These are phyloP conservation scores for Cupressus sempervirens DNA, from an alignment of 75 land plant genomes.

Conservation along the genomic window DNA sequence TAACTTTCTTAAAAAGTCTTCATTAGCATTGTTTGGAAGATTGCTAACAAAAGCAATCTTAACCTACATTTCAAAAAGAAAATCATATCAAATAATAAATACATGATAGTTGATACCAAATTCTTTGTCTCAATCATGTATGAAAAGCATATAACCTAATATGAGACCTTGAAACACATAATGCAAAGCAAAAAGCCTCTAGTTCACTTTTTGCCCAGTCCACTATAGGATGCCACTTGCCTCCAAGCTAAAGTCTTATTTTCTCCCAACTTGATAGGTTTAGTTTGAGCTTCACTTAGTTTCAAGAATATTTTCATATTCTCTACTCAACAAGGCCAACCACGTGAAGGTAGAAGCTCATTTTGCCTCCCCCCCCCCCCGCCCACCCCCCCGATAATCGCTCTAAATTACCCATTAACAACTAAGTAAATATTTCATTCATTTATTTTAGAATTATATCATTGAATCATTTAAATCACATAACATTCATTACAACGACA, in stretches of 20 bases:
- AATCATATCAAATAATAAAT: not conserved
- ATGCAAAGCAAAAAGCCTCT: conserved; percentile 8
- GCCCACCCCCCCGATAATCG: too few species aligned
- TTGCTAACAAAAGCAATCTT: conserved; percentile 38
- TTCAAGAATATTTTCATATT: too few species aligned
- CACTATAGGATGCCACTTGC: conserved; percentile 31
- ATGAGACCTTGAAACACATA: not conserved
- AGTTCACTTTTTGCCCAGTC: conserved; percentile 35
- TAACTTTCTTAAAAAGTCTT: conserved; percentile 23
- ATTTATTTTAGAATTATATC: too few species aligned
- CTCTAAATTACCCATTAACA: too few species aligned
- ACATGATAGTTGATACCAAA: not conserved
- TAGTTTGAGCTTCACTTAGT: too few species aligned
- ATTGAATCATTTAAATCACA: too few species aligned
- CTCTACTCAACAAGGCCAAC: too few species aligned
- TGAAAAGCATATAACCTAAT: not conserved
- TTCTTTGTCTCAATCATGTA: not conserved
- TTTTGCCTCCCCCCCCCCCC: too few species aligned
- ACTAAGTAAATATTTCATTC: too few species aligned
- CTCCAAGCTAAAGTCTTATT: conserved; percentile 39
- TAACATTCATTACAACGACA: too few species aligned
- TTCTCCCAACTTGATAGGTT: conserved; percentile 27
- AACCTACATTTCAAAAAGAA: conserved; percentile 16
- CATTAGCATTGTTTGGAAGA: conserved; percentile 26
- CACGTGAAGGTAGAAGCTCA: too few species aligned